Evolutionary conservation across 768 basidiomycete genomes (phyloP).

Genomic region (Hydnomerulius pinastri): DNA sequence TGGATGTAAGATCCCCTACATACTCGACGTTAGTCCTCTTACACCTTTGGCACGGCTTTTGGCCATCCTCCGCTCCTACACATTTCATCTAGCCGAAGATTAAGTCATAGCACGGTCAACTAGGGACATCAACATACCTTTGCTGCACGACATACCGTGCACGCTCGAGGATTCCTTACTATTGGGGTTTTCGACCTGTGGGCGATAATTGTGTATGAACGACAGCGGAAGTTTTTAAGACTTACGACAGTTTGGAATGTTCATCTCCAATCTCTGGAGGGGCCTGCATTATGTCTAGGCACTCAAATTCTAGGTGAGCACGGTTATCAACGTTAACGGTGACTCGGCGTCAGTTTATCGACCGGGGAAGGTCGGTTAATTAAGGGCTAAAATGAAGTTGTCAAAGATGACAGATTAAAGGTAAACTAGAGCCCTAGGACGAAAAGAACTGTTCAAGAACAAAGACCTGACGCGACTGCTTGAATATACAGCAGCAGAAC

Average conservation of each 20-base stretch:
- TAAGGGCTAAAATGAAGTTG: conserved; percentile 35
- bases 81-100: conserved; percentile 75
- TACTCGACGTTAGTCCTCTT: conserved; percentile 78
- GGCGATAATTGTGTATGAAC: conserved; percentile 6
- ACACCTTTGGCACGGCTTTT: conserved; percentile 81
- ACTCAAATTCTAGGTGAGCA: conserved; percentile 18
- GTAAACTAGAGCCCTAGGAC: conserved; percentile 1
- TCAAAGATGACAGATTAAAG: conserved; percentile 12
- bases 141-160: conserved; percentile 82
- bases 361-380: conserved; percentile 43
- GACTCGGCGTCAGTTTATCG: conserved; percentile 43
- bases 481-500: conserved; percentile 15
- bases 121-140: conserved; percentile 52
- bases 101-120: conserved; percentile 15
- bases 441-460: conserved; percentile 1
- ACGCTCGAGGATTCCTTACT: conserved; percentile 60
- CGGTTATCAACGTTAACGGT: conserved; percentile 42
- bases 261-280: conserved; percentile 29
- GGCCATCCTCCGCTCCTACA: conserved; percentile 85
- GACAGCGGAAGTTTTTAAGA: conserved; percentile 3
- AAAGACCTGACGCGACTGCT: conserved; percentile 1
- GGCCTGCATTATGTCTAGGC: conserved; percentile 28
- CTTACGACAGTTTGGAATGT: conserved; percentile 32
- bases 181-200: conserved; percentile 45
- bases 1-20: conserved; percentile 28